Conservation (phyloP, 352 stramenopile species). For the Saprolegnia parasitica region DNA sequence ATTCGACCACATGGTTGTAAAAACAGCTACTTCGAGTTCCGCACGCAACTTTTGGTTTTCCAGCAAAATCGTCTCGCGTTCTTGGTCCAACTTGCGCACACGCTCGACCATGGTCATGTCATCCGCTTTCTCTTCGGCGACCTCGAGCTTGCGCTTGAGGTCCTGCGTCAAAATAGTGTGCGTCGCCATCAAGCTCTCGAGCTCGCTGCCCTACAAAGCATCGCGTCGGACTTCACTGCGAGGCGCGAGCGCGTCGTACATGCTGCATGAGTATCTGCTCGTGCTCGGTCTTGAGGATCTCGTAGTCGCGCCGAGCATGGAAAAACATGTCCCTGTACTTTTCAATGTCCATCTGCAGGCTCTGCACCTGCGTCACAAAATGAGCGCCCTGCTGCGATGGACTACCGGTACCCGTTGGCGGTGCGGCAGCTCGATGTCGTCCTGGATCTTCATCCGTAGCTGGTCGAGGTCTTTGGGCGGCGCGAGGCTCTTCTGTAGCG, state of each 20-base stretch:
- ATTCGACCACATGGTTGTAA: constrained; percentile 12
- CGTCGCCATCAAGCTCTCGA: constrained; percentile 65
- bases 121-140: constrained; percentile 40
- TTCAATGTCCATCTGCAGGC: constrained; percentile 64
- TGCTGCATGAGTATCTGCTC: constrained; percentile 77
- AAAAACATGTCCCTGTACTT: constrained; percentile 64
- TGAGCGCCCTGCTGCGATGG: not conserved
- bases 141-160: constrained; percentile 47
- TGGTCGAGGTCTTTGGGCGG: constrained; percentile 76
- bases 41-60: constrained; percentile 60
- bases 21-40: constrained; percentile 47
- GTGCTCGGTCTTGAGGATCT: constrained; percentile 81
- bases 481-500: constrained; percentile 76
- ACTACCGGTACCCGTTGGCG: constrained; percentile 40
- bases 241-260: constrained; percentile 16
- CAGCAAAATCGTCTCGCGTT: constrained; percentile 43
- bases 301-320: constrained; percentile 60
- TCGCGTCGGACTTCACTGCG: not conserved
- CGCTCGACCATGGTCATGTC: constrained; percentile 40
- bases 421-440: constrained; percentile 72
- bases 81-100: constrained; percentile 51
- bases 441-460: constrained; percentile 75
- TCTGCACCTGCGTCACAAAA: constrained; percentile 32
- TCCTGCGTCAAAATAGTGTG: constrained; percentile 57
- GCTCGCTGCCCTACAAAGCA: constrained; percentile 50